A percentile compares a stretch with the other conserved stretches of the same genome.
Evolutionary conservation across 192 early-diverging fungal genomes (phyloP).

Genomic region (Dimargaris xerosporica): DNA sequence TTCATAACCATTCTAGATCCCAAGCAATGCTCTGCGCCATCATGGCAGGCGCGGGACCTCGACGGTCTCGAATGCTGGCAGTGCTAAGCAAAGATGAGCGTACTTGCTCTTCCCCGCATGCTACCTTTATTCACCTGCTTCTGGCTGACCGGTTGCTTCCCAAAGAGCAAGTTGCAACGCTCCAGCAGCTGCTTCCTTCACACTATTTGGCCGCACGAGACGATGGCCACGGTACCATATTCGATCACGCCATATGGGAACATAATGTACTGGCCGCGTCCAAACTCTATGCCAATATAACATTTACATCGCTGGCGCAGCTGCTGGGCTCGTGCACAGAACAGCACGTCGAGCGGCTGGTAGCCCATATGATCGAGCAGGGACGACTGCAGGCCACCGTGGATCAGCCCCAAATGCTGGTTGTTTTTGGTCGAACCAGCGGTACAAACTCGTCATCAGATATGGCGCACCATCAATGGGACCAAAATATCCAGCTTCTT

Average conservation of each 20-base stretch:
- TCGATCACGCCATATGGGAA: neutral
- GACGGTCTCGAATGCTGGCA: slow-evolving; percentile 69
- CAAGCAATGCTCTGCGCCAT: slow-evolving; percentile 83
- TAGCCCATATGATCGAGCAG: slow-evolving; percentile 5
- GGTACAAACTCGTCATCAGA: neutral
- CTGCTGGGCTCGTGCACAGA: neutral
- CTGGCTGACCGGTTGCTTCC: neutral
- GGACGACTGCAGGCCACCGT: neutral
- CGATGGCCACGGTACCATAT: neutral
- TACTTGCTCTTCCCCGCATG: slow-evolving; percentile 50
- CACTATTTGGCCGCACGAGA: neutral
- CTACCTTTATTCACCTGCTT: neutral
- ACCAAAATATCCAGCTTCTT: too few relatives aligned
- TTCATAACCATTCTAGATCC: slow-evolving; percentile 21
- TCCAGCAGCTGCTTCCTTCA: neutral
- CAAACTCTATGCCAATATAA: neutral
- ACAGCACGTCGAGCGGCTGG: neutral
- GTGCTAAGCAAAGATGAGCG: slow-evolving; percentile 87
- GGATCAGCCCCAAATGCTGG: neutral
- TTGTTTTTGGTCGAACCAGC: neutral
- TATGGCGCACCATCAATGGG: too few relatives aligned
- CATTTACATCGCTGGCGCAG: neutral
- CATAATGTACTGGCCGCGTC: slow-evolving; percentile 8
- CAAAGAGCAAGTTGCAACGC: neutral
- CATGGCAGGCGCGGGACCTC: slow-evolving; percentile 80